Base-by-base conservation (phyloP, 83 land plant genomes). In the Picea abies region DNA sequence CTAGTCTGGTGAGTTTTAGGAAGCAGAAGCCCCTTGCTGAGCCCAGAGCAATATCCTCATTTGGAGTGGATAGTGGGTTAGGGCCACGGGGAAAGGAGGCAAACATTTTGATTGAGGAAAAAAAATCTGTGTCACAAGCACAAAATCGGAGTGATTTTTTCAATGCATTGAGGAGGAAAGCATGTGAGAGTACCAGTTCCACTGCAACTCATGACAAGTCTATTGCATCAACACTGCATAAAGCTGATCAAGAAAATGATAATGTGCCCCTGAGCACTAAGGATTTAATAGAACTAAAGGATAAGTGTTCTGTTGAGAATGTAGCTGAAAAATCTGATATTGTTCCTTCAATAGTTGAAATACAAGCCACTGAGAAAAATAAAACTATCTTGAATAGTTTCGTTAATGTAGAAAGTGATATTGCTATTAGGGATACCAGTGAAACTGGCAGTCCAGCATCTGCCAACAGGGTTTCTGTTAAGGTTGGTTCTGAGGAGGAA, bases 91-190 rank as follows among this genome's bases (percentile, higher is more conserved):
- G 25, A 56, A 71, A 25, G 49, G 78, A 73, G 16, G 78, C 26
- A 2, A 49, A 56, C 29, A 11, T 75, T 20, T 23, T 70, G 22
- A 69, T 17, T 29, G 83, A 66, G 60, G 90, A 85, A 69, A 88
- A 78, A 73, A 85, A 64, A 78, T 60, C 82, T 41, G 47, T 39
- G 20, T 80, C 85, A 60, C 89, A 88, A 73, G 84, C 87, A 19
- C 79, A 85, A 49, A 90, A 88, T 60, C 84, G 90, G 35, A 85
- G 67, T 84, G 92, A 90, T 39, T 90, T 90, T 61, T 90, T 90
- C 67, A 90, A 87, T 76, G 56, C 71, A 9, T 47, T 90, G 76
- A 85, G 87, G 83, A 87, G 84, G 64, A 88, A 88, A 81, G 70
- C 85, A 22, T 75, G 17, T 75, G 78, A 49, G 14, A 23, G 78